These are phyloP conservation scores for Microdochium bolleyi DNA, from an alignment of 2,329 filamentous ascomycete species.

Conservation along the genomic window DNA sequence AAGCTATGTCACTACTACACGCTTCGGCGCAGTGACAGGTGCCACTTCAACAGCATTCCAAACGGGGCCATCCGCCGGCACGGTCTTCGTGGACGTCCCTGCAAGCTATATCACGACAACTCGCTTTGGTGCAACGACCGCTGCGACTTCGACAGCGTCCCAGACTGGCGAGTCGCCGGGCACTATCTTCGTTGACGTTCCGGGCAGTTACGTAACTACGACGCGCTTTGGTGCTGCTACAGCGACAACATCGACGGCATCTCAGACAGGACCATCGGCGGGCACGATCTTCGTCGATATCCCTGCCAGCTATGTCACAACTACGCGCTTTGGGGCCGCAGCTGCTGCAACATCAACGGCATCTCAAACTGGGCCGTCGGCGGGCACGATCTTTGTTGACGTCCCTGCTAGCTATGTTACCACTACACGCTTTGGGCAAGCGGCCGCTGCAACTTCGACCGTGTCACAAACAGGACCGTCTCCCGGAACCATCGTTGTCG, in stretches of 20 bases:
- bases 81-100: neutral
- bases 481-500: neutral
- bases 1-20: neutral
- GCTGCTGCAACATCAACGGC: neutral
- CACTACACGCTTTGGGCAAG: neutral
- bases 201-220: neutral
- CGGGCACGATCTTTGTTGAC: neutral
- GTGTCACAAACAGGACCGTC: neutral
- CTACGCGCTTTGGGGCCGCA: neutral
- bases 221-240: neutral
- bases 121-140: neutral
- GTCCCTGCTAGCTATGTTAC: neutral
- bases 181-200: neutral
- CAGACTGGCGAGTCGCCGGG: neutral
- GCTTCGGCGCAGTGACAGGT: neutral
- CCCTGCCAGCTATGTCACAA: neutral
- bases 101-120: neutral
- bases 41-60: neutral
- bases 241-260: neutral
- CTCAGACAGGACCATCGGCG: neutral
- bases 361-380: neutral
- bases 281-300: neutral
- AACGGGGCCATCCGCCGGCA: neutral
- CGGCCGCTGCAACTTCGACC: neutral
- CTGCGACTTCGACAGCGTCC: neutral